phyloP scores from a whole-genome alignment of 768 basidiomycete genomes.

The Crassisporium funariophilum region DNA sequence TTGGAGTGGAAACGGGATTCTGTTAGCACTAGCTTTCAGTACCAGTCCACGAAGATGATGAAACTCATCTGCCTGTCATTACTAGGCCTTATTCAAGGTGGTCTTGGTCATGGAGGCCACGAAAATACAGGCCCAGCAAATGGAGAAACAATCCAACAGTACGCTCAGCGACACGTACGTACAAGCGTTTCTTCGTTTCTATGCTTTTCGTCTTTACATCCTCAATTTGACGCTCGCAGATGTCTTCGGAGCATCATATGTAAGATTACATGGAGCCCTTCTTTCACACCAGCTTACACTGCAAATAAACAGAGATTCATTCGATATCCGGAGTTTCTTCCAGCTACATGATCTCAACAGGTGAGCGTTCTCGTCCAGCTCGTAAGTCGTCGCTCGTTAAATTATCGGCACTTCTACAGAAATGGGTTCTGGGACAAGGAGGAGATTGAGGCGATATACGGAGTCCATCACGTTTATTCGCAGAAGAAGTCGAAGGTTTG shows the following conservation, averaged over 20 bases:
- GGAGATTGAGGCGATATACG: conserved; percentile 96
- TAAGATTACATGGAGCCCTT: conserved; percentile 30
- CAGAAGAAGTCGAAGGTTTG: conserved; percentile 75
- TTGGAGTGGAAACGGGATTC: too few species aligned
- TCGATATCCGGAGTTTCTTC: conserved; percentile 89
- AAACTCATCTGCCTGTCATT: conserved; percentile 45
- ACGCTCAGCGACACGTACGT: conserved; percentile 91
- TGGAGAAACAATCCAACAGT: conserved; percentile 74
- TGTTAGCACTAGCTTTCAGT: neutral
- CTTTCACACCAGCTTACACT: conserved; percentile 3
- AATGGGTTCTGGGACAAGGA: conserved; percentile 82
- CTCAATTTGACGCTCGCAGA: conserved; percentile 54
- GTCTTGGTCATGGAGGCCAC: conserved; percentile 63
- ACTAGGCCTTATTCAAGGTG: conserved; percentile 34
- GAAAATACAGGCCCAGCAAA: conserved; percentile 46
- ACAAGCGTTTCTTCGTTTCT: neutral
- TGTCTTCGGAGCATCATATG: conserved; percentile 91
- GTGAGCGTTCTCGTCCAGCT: conserved; percentile 36
- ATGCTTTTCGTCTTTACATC: neutral
- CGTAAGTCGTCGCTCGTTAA: neutral
- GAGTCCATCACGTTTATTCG: conserved; percentile 90
- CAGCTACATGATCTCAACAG: conserved; percentile 91
- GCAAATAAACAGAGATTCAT: conserved; percentile 63
- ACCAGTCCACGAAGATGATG: conserved; percentile 45
- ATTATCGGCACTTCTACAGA: conserved; percentile 36